These are phyloP conservation scores for Keqinozyma sinolaborantium DNA, from an alignment of 1,139 yeast species.

Conservation along the genomic window DNA sequence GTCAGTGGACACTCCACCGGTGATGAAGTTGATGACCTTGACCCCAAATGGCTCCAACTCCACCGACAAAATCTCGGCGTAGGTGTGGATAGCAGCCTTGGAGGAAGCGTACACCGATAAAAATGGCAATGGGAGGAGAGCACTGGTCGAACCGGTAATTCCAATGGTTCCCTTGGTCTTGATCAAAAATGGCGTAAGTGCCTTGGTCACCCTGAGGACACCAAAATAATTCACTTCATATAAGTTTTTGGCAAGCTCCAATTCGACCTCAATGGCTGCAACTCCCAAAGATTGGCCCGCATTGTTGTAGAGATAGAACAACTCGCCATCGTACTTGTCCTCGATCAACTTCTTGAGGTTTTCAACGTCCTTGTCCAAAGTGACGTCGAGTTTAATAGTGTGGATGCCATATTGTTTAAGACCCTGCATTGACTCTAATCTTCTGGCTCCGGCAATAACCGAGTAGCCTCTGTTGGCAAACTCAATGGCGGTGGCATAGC, in stretches of 20 bases:
- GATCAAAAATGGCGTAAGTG: slow-evolving; percentile 49
- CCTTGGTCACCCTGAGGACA: slow-evolving; percentile 55
- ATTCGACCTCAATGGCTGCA: slow-evolving; percentile 59
- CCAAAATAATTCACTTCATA: slow-evolving; percentile 63
- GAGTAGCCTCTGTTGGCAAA: slow-evolving; percentile 22
- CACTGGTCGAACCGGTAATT: slow-evolving; percentile 67
- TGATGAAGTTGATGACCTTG: slow-evolving; percentile 30
- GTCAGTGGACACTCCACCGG: slow-evolving; percentile 55
- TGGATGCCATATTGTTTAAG: slow-evolving; percentile 19
- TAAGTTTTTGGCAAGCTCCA: slow-evolving; percentile 45
- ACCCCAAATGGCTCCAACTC: slow-evolving; percentile 69
- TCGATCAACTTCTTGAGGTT: slow-evolving; percentile 1
- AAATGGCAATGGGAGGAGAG: slow-evolving; percentile 59
- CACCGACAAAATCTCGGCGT: slow-evolving; percentile 50
- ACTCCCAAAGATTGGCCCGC: slow-evolving; percentile 51
- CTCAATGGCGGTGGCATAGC: slow-evolving; percentile 20
- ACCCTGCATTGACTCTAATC: slow-evolving; percentile 51
- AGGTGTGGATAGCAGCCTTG: slow-evolving; percentile 67
- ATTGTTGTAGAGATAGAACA: slow-evolving; percentile 60
- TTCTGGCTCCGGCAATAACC: slow-evolving; percentile 58
- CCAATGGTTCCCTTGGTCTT: slow-evolving; percentile 62
- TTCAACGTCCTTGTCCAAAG: slow-evolving; percentile 1
- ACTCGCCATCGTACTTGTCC: slow-evolving; percentile 24
- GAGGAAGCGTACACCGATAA: slow-evolving; percentile 57
- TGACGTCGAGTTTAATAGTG: slow-evolving; percentile 2